A percentile compares a stretch with the other conserved stretches of the same genome.
Evolutionary conservation across 805 yeast genomes (phyloP).

Genomic region (Wickerhamomyces rabaulensis): DNA sequence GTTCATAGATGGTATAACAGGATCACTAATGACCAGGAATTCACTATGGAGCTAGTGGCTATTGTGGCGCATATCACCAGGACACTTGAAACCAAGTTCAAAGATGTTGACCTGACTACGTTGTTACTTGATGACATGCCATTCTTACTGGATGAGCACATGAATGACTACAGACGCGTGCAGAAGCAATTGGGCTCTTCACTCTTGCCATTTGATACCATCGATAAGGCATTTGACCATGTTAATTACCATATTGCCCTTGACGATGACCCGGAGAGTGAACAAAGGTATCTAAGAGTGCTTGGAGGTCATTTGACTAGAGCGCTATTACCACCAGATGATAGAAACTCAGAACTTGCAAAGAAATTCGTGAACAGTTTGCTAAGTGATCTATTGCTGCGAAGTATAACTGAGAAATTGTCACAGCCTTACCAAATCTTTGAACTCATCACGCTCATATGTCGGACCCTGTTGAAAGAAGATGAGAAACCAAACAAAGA

Average conservation of each 20-base stretch:
- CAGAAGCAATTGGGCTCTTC: slow-evolving; percentile 25
- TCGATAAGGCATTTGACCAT: slow-evolving; percentile 30
- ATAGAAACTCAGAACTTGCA: slow-evolving; percentile 33
- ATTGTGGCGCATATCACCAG: slow-evolving; percentile 36
- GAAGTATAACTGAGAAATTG: slow-evolving; percentile 37
- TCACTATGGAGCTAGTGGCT: slow-evolving; percentile 35
- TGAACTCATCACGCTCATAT: slow-evolving; percentile 28
- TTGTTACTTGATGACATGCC: slow-evolving; percentile 43
- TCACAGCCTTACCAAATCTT: slow-evolving; percentile 49
- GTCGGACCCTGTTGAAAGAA: slow-evolving; percentile 7
- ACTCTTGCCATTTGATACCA: slow-evolving; percentile 26
- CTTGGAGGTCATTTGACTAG: slow-evolving; percentile 31
- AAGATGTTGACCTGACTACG: slow-evolving; percentile 28
- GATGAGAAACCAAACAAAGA: background rate
- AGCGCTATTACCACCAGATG: slow-evolving; percentile 36
- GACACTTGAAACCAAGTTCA: slow-evolving; percentile 30
- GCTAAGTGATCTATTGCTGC: slow-evolving; percentile 37
- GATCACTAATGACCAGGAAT: slow-evolving; percentile 37
- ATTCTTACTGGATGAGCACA: slow-evolving; percentile 32
- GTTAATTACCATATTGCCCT: slow-evolving; percentile 31
- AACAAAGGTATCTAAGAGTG: slow-evolving; percentile 28
- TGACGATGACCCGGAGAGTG: slow-evolving; percentile 22
- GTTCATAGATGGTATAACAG: slow-evolving; percentile 40
- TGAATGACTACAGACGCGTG: slow-evolving; percentile 27
- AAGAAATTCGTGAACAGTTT: slow-evolving; percentile 34